Evolutionary conservation across 1,139 yeast genomes (phyloP).

Genomic region (Hansenula lynferdii): DNA sequence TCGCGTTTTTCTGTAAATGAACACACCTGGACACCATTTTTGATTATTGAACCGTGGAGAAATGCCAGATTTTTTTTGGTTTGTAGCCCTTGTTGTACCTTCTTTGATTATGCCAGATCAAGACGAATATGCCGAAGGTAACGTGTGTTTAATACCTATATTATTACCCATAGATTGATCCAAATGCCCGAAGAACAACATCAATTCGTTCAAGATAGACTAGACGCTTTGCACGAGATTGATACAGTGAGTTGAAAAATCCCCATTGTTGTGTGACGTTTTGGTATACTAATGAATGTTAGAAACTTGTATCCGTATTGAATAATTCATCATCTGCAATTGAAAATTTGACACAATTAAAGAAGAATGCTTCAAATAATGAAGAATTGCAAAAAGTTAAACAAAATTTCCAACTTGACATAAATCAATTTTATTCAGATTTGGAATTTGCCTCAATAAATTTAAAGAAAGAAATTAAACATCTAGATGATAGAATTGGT

Average conservation of each 20-base stretch:
- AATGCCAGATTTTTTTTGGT: too few relatives aligned
- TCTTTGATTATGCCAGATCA: too few relatives aligned
- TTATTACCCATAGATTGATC: background rate
- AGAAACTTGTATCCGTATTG: slow-evolving; percentile 24
- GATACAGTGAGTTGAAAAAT: slow-evolving; percentile 30
- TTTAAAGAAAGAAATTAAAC: slow-evolving; percentile 51
- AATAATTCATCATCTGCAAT: slow-evolving; percentile 23
- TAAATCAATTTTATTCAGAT: slow-evolving; percentile 19
- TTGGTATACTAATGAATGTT: too few relatives aligned
- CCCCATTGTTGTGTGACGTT: too few relatives aligned
- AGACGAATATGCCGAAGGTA: too few relatives aligned
- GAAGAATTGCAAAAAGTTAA: slow-evolving; percentile 10
- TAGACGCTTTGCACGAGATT: slow-evolving; percentile 39
- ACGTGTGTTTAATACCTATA: too few relatives aligned
- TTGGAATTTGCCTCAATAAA: slow-evolving; percentile 29
- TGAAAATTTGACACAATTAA: slow-evolving; percentile 14
- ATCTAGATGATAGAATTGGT: slow-evolving; percentile 54
- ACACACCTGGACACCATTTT: slow-evolving; percentile 4
- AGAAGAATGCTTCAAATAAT: slow-evolving; percentile 17
- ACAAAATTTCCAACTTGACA: slow-evolving; percentile 14
- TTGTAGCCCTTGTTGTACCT: too few relatives aligned
- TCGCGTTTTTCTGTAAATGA: too few relatives aligned
- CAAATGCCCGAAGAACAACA: slow-evolving; percentile 17
- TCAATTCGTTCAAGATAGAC: slow-evolving; percentile 38
- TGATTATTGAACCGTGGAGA: too few relatives aligned